phyloP scores from a whole-genome alignment of 768 basidiomycete species.

The Pisolithus microcarpus region DNA sequence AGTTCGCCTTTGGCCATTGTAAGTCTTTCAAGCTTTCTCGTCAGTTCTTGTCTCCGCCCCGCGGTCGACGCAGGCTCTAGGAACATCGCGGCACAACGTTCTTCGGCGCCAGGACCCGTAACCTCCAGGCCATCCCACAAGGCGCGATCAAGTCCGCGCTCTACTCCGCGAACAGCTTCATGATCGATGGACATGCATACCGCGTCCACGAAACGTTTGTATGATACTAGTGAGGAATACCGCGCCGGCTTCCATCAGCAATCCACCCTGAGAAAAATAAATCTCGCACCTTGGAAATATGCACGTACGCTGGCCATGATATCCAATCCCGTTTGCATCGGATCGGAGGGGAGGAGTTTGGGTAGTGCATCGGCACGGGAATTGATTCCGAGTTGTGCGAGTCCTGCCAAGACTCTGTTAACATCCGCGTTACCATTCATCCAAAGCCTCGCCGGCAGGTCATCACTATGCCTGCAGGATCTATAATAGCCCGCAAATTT shows the following conservation, averaged over 20 bases:
- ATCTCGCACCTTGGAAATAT: constrained; percentile 62
- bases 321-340: constrained; percentile 45
- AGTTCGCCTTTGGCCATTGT: constrained; percentile 38
- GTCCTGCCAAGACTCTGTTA: constrained; percentile 19
- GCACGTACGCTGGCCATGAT: constrained; percentile 71
- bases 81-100: constrained; percentile 44
- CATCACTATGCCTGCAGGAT: constrained; percentile 12
- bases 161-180: constrained; percentile 38
- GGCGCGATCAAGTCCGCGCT: constrained; percentile 36
- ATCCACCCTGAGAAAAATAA: neutral
- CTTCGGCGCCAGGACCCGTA: constrained; percentile 38
- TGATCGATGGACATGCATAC: constrained; percentile 37
- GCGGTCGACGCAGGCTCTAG: constrained; percentile 46
- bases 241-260: neutral
- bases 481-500: constrained; percentile 49
- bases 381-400: constrained; percentile 20
- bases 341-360: constrained; percentile 44
- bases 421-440: constrained; percentile 13
- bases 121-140: constrained; percentile 47
- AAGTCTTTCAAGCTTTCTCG: constrained; percentile 46
- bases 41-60: constrained; percentile 39
- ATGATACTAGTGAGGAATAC: constrained; percentile 31
- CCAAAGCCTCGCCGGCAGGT: constrained; percentile 8
- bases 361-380: constrained; percentile 37
- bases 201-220: constrained; percentile 39